Conservation (phyloP, 2,329 filamentous ascomycete species). For the Fusarium oxysporum region DNA sequence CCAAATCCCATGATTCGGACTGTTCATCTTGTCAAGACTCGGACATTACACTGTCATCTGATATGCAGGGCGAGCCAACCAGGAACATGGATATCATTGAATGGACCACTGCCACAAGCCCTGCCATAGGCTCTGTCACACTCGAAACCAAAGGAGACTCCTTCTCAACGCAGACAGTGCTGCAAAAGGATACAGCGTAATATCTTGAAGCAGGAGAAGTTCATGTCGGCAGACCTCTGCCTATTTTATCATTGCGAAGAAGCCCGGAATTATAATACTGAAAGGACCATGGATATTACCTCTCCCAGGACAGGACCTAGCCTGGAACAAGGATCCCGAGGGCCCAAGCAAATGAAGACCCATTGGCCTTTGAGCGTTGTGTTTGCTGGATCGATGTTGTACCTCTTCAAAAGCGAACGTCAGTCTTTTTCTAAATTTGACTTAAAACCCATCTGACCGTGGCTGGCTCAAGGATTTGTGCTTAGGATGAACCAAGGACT, state of each 20-base stretch:
- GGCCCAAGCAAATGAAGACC: not conserved
- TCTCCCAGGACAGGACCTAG: constrained; percentile 1
- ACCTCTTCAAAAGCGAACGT: not conserved
- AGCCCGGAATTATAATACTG: not conserved
- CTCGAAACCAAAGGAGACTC: constrained; percentile 7
- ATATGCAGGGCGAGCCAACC: constrained; percentile 3
- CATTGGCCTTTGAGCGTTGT: not conserved
- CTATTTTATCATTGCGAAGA: not conserved
- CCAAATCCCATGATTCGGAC: constrained; percentile 9
- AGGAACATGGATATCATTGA: constrained; percentile 21
- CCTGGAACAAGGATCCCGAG: not conserved
- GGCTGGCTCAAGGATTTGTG: not conserved
- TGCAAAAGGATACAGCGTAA: constrained; percentile 1
- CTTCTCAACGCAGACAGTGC: not conserved
- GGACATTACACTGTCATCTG: constrained; percentile 16
- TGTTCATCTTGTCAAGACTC: constrained; percentile 17
- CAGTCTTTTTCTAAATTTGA: not conserved
- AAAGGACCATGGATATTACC: constrained; percentile 5
- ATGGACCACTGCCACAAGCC: constrained; percentile 4
- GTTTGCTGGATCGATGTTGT: not conserved
- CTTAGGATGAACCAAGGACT: not conserved
- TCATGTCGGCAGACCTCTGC: not conserved
- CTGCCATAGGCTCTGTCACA: not conserved
- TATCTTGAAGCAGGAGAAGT: not conserved
- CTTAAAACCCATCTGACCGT: not conserved